Evolutionary conservation across 768 basidiomycete genomes (phyloP).

Genomic region (Lentinula edodes): DNA sequence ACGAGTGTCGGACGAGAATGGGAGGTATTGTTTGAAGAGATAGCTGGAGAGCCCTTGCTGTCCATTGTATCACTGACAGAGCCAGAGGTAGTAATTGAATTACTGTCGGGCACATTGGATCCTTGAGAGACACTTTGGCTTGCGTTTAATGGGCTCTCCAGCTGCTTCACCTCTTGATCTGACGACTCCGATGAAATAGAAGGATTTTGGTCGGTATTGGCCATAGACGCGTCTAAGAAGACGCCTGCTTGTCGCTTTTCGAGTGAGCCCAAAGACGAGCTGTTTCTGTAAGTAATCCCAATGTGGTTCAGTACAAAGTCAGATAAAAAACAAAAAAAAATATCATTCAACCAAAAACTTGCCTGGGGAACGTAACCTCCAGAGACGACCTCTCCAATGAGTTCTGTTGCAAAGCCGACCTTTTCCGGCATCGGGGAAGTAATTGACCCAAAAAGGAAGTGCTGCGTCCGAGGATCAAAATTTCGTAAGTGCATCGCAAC

Average conservation of each 20-base stretch:
- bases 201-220: conserved; percentile 49
- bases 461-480: neutral
- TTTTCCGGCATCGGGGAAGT: neutral
- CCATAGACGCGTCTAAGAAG: conserved; percentile 75
- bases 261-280: neutral
- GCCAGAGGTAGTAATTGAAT: neutral
- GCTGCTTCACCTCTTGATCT: conserved; percentile 27
- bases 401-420: neutral
- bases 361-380: conserved; percentile 36
- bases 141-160: conserved; percentile 21
- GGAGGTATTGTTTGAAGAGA: neutral
- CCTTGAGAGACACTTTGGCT: neutral
- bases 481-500: neutral
- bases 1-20: conserved; percentile 38
- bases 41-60: conserved; percentile 8
- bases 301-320: neutral
- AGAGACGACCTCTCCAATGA: conserved; percentile 15
- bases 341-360: neutral
- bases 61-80: conserved; percentile 1
- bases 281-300: neutral
- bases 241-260: conserved; percentile 31
- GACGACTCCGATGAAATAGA: conserved; percentile 40
- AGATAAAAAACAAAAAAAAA: neutral
- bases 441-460: neutral
- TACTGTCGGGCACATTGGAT: neutral